phyloP scores from a whole-genome alignment of 176 grass and related monocot genomes.

The Oryza rufipogon region DNA sequence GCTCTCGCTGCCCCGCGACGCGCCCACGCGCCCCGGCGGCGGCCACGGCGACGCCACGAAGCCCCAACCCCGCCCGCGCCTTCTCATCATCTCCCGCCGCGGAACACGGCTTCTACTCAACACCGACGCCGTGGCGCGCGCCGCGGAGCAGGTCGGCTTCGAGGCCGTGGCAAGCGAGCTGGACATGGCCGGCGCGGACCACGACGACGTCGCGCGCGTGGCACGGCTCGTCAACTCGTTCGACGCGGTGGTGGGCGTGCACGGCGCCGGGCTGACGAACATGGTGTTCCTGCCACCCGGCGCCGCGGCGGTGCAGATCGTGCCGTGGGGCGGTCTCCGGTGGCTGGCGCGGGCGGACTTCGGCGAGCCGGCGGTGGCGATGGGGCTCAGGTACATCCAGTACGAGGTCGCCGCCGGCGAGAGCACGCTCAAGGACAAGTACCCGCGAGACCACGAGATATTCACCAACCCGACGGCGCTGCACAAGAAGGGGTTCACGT shows the following conservation, averaged over 20 bases:
- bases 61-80: slow-evolving; percentile 48
- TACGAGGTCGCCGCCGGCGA: slow-evolving; percentile 54
- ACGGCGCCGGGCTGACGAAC: slow-evolving; percentile 59
- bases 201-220: slow-evolving; percentile 13
- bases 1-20: slow-evolving; percentile 38
- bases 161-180: slow-evolving; percentile 47
- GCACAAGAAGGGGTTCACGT: slow-evolving; percentile 45
- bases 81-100: slow-evolving; percentile 47
- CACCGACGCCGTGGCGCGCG: slow-evolving; percentile 24
- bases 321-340: slow-evolving; percentile 54
- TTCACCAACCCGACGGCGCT: slow-evolving; percentile 48
- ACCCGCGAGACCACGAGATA: slow-evolving; percentile 46
- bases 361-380: slow-evolving; percentile 39
- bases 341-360: slow-evolving; percentile 44
- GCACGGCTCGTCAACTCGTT: slow-evolving; percentile 54
- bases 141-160: slow-evolving; percentile 45
- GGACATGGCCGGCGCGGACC: neutral
- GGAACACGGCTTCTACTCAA: slow-evolving; percentile 48
- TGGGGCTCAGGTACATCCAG: slow-evolving; percentile 52
- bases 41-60: neutral
- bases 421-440: slow-evolving; percentile 56
- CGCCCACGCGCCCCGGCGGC: slow-evolving; percentile 10
- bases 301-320: slow-evolving; percentile 52
- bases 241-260: slow-evolving; percentile 57
- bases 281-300: slow-evolving; percentile 47